Conservation (phyloP, 2,329 filamentous ascomycete genomes). For the Torrubiellomyces zombiae region DNA sequence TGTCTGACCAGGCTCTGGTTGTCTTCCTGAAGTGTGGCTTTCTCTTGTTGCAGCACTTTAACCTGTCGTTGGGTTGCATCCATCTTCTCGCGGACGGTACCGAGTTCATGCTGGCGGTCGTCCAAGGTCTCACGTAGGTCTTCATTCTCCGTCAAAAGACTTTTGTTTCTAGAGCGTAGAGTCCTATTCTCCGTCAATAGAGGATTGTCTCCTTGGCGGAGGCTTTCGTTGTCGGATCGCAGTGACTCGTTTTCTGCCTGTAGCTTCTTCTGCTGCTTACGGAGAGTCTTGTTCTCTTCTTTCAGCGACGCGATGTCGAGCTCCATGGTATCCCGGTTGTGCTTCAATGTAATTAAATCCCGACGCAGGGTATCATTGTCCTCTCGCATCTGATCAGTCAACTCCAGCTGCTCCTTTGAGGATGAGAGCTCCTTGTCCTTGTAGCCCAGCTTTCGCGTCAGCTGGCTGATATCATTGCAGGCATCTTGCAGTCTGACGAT, state of each 20-base stretch:
- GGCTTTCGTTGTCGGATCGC: constrained; percentile 22
- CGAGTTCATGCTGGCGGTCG: constrained; percentile 23
- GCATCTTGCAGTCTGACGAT: constrained; percentile 45
- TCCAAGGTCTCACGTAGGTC: constrained; percentile 25
- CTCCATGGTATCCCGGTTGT: constrained; percentile 19
- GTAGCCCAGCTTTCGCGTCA: constrained; percentile 23
- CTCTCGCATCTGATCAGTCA: constrained; percentile 20
- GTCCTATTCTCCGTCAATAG: constrained; percentile 27
- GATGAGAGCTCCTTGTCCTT: constrained; percentile 25
- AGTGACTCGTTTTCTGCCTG: constrained; percentile 24
- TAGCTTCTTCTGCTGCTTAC: constrained; percentile 17
- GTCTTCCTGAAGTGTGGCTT: constrained; percentile 28
- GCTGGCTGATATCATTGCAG: constrained; percentile 37
- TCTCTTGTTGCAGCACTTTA: constrained; percentile 24
- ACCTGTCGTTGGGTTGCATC: constrained; percentile 22
- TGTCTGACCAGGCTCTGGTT: constrained; percentile 35
- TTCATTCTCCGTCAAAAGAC: constrained; percentile 25
- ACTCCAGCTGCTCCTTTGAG: constrained; percentile 23
- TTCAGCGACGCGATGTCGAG: constrained; percentile 24
- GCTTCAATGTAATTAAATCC: constrained; percentile 23
- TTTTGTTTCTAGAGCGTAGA: constrained; percentile 23
- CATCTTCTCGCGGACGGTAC: constrained; percentile 22
- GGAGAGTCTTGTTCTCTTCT: constrained; percentile 22
- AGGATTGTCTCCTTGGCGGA: constrained; percentile 26
- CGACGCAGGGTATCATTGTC: constrained; percentile 22